These are phyloP conservation scores for Solanum chacoense DNA, from an alignment of 305 asterid species.

Conservation along the genomic window DNA sequence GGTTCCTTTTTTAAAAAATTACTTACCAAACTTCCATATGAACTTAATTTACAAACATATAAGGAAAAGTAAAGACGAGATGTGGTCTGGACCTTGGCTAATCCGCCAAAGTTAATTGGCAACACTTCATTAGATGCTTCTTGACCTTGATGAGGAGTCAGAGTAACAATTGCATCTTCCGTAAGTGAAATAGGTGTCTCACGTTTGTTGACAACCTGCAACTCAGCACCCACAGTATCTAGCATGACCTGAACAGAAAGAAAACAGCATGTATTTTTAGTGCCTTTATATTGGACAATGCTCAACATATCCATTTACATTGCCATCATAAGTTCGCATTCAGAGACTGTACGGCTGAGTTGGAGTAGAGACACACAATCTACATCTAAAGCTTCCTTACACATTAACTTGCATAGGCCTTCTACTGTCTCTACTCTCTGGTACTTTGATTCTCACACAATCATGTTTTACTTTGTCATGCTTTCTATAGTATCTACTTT, in stretches of 20 bases:
- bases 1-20: neutral
- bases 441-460: neutral
- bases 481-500: neutral
- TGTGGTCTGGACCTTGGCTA: constrained; percentile 50
- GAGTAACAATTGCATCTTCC: constrained; percentile 61
- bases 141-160: constrained; percentile 78
- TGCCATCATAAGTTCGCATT: neutral
- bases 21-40: neutral
- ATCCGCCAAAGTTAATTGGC: constrained; percentile 84
- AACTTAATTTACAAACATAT: neutral
- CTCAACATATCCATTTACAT: neutral
- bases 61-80: neutral
- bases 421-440: neutral
- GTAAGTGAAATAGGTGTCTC: constrained; percentile 68
- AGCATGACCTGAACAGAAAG: constrained; percentile 64
- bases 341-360: neutral
- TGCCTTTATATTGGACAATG: neutral
- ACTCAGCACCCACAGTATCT: constrained; percentile 86
- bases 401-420: neutral
- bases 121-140: constrained; percentile 67
- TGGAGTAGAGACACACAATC: neutral
- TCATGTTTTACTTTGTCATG: neutral
- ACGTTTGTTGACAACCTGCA: constrained; percentile 75
- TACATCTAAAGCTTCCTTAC: neutral
- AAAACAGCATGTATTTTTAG: neutral